A percentile compares a stretch with the other conserved stretches of the same genome.
These are phyloP conservation scores for Alternaria sp. DNA, from an alignment of 2,329 filamentous ascomycete species.

Conservation along the genomic window DNA sequence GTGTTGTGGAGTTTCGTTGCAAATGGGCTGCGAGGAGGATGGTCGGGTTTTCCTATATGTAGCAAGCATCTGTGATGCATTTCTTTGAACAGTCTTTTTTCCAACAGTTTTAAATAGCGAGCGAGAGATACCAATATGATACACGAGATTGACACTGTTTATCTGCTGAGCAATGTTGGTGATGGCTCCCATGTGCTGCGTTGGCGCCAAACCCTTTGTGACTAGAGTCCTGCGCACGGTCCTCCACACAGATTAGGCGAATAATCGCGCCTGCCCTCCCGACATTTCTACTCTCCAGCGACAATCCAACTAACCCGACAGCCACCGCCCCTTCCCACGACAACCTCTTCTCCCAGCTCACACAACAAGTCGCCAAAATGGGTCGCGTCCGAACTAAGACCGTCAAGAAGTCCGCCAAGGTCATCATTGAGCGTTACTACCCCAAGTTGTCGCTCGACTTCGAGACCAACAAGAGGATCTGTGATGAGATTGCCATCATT, in stretches of 20 bases:
- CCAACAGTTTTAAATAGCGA: constrained; percentile 19
- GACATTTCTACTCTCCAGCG: constrained; percentile 22
- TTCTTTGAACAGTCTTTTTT: constrained; percentile 1
- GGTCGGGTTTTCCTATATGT: not conserved
- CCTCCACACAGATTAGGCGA: constrained; percentile 29
- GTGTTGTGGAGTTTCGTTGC: not conserved
- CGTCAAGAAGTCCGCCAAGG: constrained; percentile 91
- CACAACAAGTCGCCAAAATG: constrained; percentile 52
- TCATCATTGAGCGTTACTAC: constrained; percentile 89
- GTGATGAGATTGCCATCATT: constrained; percentile 99
- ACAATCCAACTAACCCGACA: constrained; percentile 40
- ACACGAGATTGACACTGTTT: not conserved
- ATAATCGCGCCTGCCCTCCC: constrained; percentile 14
- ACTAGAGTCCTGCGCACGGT: constrained; percentile 2
- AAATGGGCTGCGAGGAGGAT: not conserved
- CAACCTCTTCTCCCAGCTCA: constrained; percentile 26
- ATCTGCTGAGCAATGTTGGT: not conserved
- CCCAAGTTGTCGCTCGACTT: constrained; percentile 98
- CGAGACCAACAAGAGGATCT: constrained; percentile 99
- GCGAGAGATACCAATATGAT: constrained; percentile 13
- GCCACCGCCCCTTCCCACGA: constrained; percentile 32
- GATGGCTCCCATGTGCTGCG: not conserved
- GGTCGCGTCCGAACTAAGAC: constrained; percentile 68
- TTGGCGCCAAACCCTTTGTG: not conserved
- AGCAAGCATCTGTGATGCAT: constrained; percentile 15